Percentiles rank a stretch among this genome's conserved stretches.
Conservation (phyloP, 805 yeast species). For the Starmerella gropengiesseri region DNA sequence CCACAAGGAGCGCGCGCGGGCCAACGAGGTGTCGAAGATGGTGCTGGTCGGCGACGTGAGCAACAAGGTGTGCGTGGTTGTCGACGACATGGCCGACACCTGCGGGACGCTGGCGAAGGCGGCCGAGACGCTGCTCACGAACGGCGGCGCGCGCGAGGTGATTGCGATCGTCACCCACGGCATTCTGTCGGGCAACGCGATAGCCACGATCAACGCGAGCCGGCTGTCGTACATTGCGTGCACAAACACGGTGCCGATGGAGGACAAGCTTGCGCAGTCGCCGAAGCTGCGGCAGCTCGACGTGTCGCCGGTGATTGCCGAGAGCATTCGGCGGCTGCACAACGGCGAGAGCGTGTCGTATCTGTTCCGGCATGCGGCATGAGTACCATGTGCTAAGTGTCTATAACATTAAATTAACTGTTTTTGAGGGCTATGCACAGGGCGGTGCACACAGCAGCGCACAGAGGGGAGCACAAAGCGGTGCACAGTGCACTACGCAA, state of each 20-base stretch:
- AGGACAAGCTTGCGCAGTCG: slow-evolving; percentile 48
- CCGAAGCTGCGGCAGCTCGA: slow-evolving; percentile 69
- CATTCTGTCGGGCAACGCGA: slow-evolving; percentile 79
- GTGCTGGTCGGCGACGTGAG: slow-evolving; percentile 92
- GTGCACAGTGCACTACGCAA: no score
- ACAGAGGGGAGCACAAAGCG: no score
- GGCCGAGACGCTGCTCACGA: slow-evolving; percentile 69
- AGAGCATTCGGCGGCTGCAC: slow-evolving; percentile 86
- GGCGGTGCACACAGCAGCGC: no score
- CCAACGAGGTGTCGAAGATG: slow-evolving; percentile 95
- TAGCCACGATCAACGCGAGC: slow-evolving; percentile 58
- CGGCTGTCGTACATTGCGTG: slow-evolving; percentile 69
- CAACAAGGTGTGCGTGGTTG: slow-evolving; percentile 71
- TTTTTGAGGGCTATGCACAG: no score
- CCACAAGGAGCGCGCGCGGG: slow-evolving; percentile 93
- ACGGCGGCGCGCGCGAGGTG: slow-evolving; percentile 67
- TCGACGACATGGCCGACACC: slow-evolving; percentile 98
- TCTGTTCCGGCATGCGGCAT: slow-evolving; percentile 40
- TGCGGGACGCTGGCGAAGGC: slow-evolving; percentile 97
- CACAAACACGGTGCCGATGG: slow-evolving; percentile 87
- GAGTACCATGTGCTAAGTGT: background rate
- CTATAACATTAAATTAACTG: no score
- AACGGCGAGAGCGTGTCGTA: slow-evolving; percentile 94
- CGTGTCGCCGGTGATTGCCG: slow-evolving; percentile 79
- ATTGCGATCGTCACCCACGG: slow-evolving; percentile 96